Percentiles rank a stretch among this genome's conserved stretches.
These are phyloP conservation scores for Fusarium musae DNA, from an alignment of 2,329 filamentous ascomycete species.

Conservation along the genomic window DNA sequence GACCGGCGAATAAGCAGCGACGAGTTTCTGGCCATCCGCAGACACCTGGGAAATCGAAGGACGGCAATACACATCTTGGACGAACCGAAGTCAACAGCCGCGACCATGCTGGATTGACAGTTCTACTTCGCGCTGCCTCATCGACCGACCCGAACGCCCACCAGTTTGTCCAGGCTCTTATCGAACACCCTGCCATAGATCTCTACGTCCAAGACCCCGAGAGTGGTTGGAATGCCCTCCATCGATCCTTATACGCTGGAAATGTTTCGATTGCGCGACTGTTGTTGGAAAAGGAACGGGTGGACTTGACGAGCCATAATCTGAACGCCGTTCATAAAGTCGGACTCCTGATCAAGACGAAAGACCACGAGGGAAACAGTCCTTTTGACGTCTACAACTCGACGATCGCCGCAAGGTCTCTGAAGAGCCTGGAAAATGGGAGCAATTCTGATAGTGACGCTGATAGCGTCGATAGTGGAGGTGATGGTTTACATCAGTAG, in stretches of 20 bases:
- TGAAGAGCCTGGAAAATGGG: slow-evolving; percentile 61
- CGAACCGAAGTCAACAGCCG: slow-evolving; percentile 84
- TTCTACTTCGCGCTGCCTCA: slow-evolving; percentile 86
- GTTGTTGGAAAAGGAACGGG: slow-evolving; percentile 81
- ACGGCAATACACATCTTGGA: slow-evolving; percentile 55
- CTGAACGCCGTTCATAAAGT: slow-evolving; percentile 69
- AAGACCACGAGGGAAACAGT: slow-evolving; percentile 93
- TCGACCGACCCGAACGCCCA: slow-evolving; percentile 76
- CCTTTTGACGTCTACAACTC: slow-evolving; percentile 93
- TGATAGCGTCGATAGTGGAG: slow-evolving; percentile 63
- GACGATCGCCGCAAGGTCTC: slow-evolving; percentile 82
- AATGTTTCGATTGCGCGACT: slow-evolving; percentile 87
- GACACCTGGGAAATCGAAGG: slow-evolving; percentile 56
- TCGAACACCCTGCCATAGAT: slow-evolving; percentile 86
- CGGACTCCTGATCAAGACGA: slow-evolving; percentile 88
- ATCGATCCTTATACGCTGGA: slow-evolving; percentile 89
- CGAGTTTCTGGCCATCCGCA: slow-evolving; percentile 63
- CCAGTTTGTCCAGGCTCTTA: slow-evolving; percentile 79
- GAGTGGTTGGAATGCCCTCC: slow-evolving; percentile 95
- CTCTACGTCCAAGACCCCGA: slow-evolving; percentile 88
- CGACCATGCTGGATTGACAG: slow-evolving; percentile 82
- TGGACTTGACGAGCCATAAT: slow-evolving; percentile 69
- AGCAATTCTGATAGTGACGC: slow-evolving; percentile 64
- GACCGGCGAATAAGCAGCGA: slow-evolving; percentile 60
- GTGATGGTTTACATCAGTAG: slow-evolving; percentile 45